phyloP scores from a whole-genome alignment of 208 protist genomes.

The Trypanosoma grayi region DNA sequence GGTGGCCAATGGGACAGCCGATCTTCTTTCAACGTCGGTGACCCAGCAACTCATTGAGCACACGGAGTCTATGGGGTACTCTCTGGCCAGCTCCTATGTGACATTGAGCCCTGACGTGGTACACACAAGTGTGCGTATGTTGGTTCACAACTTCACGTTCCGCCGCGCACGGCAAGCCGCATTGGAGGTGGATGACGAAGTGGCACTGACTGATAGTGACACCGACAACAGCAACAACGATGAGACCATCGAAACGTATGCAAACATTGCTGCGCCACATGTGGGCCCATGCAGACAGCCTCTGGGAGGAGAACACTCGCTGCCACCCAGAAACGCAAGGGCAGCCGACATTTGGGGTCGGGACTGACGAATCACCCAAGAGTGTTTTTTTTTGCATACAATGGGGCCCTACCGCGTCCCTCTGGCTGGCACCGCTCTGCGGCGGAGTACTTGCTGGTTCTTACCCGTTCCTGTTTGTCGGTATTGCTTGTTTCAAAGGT shows the following conservation, averaged over 20 bases:
- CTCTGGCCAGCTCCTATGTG: constrained; percentile 70
- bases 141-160: constrained; percentile 86
- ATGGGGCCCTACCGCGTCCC: not conserved
- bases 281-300: constrained; percentile 59
- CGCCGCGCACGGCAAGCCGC: constrained; percentile 45
- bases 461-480: too few relatives aligned
- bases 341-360: constrained; percentile 18
- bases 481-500: too few relatives aligned
- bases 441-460: too few relatives aligned
- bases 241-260: constrained; percentile 61
- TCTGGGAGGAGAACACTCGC: constrained; percentile 27
- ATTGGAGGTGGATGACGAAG: constrained; percentile 49
- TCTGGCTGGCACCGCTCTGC: not conserved
- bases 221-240: too few relatives aligned
- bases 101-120: constrained; percentile 83
- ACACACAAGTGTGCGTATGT: constrained; percentile 86
- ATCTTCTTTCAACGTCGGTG: constrained; percentile 83
- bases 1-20: constrained; percentile 81
- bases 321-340: constrained; percentile 25
- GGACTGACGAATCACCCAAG: not conserved
- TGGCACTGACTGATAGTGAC: constrained; percentile 27
- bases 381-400: not conserved
- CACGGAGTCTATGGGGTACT: constrained; percentile 81
- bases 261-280: constrained; percentile 56
- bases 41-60: constrained; percentile 79